Conservation (phyloP, 2,329 filamentous ascomycete genomes). For the Chlorencoelia australis region DNA sequence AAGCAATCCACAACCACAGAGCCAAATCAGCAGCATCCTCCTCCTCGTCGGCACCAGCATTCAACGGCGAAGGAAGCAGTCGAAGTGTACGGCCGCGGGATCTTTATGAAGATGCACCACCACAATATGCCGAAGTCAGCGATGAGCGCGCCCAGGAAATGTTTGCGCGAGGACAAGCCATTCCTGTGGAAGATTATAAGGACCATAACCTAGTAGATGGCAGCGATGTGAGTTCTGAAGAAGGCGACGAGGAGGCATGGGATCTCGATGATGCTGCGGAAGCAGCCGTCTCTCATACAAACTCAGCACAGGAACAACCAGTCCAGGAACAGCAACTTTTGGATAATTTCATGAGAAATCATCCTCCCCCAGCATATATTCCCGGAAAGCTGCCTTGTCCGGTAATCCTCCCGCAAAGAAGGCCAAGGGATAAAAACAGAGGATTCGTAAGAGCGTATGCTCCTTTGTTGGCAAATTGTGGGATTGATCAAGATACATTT, state of each 20-base stretch:
- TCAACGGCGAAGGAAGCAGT: constrained; percentile 13
- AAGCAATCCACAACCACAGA: constrained; percentile 14
- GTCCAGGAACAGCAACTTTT: constrained; percentile 9
- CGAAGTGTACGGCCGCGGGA: background rate
- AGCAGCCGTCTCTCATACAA: background rate
- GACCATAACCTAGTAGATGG: constrained; percentile 8
- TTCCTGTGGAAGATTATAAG: constrained; percentile 6
- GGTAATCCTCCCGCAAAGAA: constrained; percentile 41
- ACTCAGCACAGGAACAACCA: constrained; percentile 5
- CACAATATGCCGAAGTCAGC: constrained; percentile 17
- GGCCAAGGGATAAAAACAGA: constrained; percentile 36
- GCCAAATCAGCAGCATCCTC: constrained; percentile 5
- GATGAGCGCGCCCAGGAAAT: constrained; percentile 12
- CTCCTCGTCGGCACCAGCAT: background rate
- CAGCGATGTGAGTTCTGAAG: constrained; percentile 11
- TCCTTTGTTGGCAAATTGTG: constrained; percentile 35
- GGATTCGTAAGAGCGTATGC: constrained; percentile 46
- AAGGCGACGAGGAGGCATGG: constrained; percentile 21
- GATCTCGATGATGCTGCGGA: constrained; percentile 18
- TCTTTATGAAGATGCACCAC: constrained; percentile 10
- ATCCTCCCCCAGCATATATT: constrained; percentile 14
- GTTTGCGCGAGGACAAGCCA: constrained; percentile 14
- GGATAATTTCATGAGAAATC: constrained; percentile 13
- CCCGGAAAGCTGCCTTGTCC: constrained; percentile 30
- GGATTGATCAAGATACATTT: constrained; percentile 39